Percentiles rank a stretch among this genome's conserved stretches.
Evolutionary conservation across 768 basidiomycete species (phyloP).

Genomic region (Boletus edulis): DNA sequence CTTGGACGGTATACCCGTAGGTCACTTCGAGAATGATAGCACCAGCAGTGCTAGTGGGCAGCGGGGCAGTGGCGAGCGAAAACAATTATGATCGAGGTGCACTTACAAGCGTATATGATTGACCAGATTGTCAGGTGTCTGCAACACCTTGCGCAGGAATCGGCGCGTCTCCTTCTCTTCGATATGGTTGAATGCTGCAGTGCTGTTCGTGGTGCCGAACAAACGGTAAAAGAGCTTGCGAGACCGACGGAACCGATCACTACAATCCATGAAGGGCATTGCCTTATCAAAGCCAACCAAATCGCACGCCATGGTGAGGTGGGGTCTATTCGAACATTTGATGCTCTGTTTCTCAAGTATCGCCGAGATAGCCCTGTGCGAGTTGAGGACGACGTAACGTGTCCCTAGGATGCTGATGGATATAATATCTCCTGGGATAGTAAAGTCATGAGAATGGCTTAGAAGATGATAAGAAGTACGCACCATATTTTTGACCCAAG

Average conservation of each 20-base stretch:
- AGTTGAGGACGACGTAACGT: constrained; percentile 50
- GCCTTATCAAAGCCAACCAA: constrained; percentile 14
- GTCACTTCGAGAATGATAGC: constrained; percentile 36
- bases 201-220: constrained; percentile 11
- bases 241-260: constrained; percentile 7
- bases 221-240: constrained; percentile 13
- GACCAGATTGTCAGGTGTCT: constrained; percentile 10
- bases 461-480: constrained; percentile 1
- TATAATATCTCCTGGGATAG: constrained; percentile 24
- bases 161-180: constrained; percentile 16
- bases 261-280: constrained; percentile 8
- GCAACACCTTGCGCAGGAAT: constrained; percentile 20
- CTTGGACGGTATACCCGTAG: constrained; percentile 40
- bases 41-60: constrained; percentile 8
- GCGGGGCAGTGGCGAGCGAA: neutral
- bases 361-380: constrained; percentile 41
- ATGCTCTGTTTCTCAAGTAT: constrained; percentile 52
- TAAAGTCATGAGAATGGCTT: neutral
- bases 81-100: neutral
- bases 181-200: constrained; percentile 11
- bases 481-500: constrained; percentile 54
- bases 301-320: constrained; percentile 17
- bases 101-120: constrained; percentile 25
- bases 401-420: constrained; percentile 37
- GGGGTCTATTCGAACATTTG: constrained; percentile 43